A percentile compares a stretch with the other conserved stretches of the same genome.
phyloP scores from a whole-genome alignment of 139 green algal genomes.

The Edaphochlamys debaryana region DNA sequence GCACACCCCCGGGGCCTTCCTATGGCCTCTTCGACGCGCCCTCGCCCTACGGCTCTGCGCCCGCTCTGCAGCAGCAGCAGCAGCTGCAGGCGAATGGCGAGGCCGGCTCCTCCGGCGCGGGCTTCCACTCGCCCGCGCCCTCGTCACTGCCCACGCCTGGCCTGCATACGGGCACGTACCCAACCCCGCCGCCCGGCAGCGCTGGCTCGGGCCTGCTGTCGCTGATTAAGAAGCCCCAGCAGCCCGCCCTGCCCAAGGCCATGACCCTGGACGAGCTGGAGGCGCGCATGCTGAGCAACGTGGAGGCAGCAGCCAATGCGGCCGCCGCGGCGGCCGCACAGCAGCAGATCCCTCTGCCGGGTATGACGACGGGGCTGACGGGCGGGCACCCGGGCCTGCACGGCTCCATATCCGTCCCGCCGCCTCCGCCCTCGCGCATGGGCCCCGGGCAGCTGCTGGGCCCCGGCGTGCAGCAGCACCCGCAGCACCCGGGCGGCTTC shows the following conservation, averaged over 20 bases:
- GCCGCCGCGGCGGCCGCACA: neutral
- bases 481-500: neutral
- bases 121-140: too few species aligned
- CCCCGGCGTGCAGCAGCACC: slow-evolving; percentile 6
- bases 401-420: too few species aligned
- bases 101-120: too few species aligned
- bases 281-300: slow-evolving; percentile 54
- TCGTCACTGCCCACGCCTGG: too few species aligned
- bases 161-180: too few species aligned
- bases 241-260: neutral
- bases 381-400: neutral
- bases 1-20: too few species aligned
- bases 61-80: neutral
- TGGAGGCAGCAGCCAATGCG: neutral
- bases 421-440: too few species aligned
- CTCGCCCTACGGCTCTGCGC: neutral
- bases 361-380: neutral
- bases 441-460: too few species aligned
- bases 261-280: slow-evolving; percentile 59
- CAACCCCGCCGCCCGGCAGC: neutral
- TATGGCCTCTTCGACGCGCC: slow-evolving; percentile 5
- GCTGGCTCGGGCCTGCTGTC: neutral
- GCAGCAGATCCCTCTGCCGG: neutral
- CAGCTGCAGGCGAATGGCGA: neutral
- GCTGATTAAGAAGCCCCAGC: neutral